Percentiles rank a stretch among this genome's conserved stretches.
Conservation (phyloP, 2,329 filamentous ascomycete genomes). For the Dactylellina sp. region DNA sequence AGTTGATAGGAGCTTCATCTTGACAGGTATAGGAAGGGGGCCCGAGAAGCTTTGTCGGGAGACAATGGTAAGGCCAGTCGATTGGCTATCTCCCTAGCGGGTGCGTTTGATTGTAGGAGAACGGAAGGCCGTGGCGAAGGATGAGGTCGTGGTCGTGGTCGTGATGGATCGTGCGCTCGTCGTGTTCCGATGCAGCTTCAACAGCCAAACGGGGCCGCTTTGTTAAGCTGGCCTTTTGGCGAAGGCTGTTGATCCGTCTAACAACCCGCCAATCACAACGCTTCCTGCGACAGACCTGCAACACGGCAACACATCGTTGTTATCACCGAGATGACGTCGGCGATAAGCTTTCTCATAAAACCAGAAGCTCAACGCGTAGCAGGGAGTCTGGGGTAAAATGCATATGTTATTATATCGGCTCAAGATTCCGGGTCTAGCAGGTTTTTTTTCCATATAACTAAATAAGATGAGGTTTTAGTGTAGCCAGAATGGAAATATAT, state of each 20-base stretch:
- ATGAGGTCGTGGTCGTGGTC: slow-evolving; percentile 21
- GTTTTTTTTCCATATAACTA: too few relatives aligned
- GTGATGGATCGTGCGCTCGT: slow-evolving; percentile 38
- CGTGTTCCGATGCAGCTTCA: slow-evolving; percentile 28
- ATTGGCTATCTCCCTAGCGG: slow-evolving; percentile 23
- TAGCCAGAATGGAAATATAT: too few relatives aligned
- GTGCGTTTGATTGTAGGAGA: slow-evolving; percentile 5
- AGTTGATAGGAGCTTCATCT: slow-evolving; percentile 49
- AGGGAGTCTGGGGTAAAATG: too few relatives aligned
- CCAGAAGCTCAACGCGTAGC: too few relatives aligned
- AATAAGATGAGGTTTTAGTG: too few relatives aligned
- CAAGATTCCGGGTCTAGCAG: too few relatives aligned
- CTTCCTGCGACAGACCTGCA: slow-evolving; percentile 14
- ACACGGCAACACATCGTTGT: slow-evolving; percentile 20
- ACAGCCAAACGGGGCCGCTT: slow-evolving; percentile 8
- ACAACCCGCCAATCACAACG: slow-evolving; percentile 25
- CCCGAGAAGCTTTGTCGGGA: slow-evolving; percentile 20
- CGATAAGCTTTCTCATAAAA: too few relatives aligned
- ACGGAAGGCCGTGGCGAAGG: neutral
- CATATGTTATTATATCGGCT: too few relatives aligned
- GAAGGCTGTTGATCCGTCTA: neutral
- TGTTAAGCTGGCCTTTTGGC: slow-evolving; percentile 56
- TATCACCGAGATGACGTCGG: slow-evolving; percentile 13
- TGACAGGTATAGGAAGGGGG: slow-evolving; percentile 34
- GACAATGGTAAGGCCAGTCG: slow-evolving; percentile 12